Base-by-base conservation (phyloP, 768 basidiomycete species). In the Thelephora aurantiotincta region DNA sequence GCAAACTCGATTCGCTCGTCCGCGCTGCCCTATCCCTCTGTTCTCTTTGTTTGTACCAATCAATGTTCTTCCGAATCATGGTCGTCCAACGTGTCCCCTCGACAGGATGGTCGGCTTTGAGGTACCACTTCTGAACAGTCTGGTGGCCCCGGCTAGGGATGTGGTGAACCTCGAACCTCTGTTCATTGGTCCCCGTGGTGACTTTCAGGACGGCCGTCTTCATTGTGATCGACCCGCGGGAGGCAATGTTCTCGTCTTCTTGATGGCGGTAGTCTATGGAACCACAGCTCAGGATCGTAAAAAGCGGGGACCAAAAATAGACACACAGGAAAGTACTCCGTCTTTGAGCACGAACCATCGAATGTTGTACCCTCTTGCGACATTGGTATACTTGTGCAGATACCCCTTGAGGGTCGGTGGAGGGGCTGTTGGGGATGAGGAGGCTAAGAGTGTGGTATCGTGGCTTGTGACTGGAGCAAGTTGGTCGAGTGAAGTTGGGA, bases 321-420 rank as follows among this genome's bases (percentile, higher is more conserved):
- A 49, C 84, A 20, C 58, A 87, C 88, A 91, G 14, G 85, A 88
- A n/a, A 93, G 61, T 20, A 85, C 69, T 0, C 90, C 92, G 47
- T 82, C 75, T 56, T 86, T 81, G 16, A 96, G 72, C 0, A 94
- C 88, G 57, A 97, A 94, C 90, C 91, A 96, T 1, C 92, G 71
- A 0, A 85, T 83, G 50, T 78, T 80, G 59, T 91, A 94, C 0
- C 93, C 92, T 54, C 78, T 81, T 0, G 89, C 88, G 35, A 96
- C 86, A 55, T 96, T 97, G 1, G 83, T 80, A 58, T 92, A 96
- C 61, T 97, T 97, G 62, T 86, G 89, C 16, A 90, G 66, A 57
- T 89, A 89, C 0, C 87, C 89, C 52, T 75, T 79, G 48, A 88
- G 62, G 2, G 69, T 61, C 0, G 82, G 79, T 1, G 82, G 76